Evolutionary conservation across 768 basidiomycete genomes (phyloP).

Genomic region (Rhodotorula diobovata): DNA sequence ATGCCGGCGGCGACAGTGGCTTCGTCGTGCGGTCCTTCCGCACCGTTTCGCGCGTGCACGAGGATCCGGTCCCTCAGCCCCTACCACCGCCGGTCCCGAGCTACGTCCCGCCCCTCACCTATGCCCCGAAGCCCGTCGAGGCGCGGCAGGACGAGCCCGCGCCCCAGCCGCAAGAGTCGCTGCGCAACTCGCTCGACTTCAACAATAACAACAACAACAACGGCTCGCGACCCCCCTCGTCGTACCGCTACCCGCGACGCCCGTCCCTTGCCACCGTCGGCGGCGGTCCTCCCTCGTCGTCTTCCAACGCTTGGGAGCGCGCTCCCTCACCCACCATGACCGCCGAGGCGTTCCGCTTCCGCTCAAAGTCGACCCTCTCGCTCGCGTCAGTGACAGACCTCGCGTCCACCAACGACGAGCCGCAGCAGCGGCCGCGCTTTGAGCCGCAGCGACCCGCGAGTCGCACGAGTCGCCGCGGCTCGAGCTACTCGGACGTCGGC

Average conservation of each 20-base stretch:
- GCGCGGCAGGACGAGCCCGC: neutral
- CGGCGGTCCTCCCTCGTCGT: too few relatives aligned
- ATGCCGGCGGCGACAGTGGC: conserved; percentile 17
- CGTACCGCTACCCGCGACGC: conserved; percentile 14
- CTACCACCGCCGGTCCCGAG: neutral
- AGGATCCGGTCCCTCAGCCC: conserved; percentile 18
- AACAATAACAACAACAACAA: neutral
- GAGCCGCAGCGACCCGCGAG: conserved; percentile 31
- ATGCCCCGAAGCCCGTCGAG: neutral
- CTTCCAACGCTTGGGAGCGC: conserved; percentile 6
- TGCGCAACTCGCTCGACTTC: conserved; percentile 20
- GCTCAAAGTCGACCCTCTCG: conserved; percentile 30
- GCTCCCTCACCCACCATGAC: conserved; percentile 28
- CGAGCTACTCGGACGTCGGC: conserved; percentile 14
- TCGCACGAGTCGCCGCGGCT: conserved; percentile 11
- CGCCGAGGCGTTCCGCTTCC: conserved; percentile 30
- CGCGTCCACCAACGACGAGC: neutral
- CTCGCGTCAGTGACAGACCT: conserved; percentile 21
- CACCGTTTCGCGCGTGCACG: conserved; percentile 34
- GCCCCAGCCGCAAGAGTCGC: conserved; percentile 9
- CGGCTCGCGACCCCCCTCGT: neutral
- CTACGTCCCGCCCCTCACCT: neutral
- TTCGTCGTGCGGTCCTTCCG: conserved; percentile 38
- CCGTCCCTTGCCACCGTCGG: conserved; percentile 23
- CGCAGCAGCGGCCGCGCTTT: conserved; percentile 17